Evolutionary conservation across 495 filamentous ascomycete species (phyloP), one percentile per base, ranked within the genome.

Genomic region (Mytilinidion resinicola): DNA sequence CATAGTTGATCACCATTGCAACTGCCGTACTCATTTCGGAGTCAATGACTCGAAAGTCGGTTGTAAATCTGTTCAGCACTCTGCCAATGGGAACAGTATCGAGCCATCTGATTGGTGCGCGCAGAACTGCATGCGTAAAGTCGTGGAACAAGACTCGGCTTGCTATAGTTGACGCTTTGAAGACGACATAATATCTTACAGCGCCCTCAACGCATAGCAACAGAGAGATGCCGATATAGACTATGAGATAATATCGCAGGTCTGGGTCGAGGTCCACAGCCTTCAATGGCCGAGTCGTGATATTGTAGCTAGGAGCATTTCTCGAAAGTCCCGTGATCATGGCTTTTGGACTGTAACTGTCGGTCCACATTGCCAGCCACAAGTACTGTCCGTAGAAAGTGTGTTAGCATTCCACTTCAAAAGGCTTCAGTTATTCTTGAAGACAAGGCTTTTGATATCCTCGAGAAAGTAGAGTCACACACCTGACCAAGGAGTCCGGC

Each of bases 61-160:
- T 78, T 0, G 87, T 88, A 56, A 92, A 91, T 6, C 89, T 78
- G 68, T 93, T 95, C 3, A 92, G 68, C 37, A 92, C 82, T 21
- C 88, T 81, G 1, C 89, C 89, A 0, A 88, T 72, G 0, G 89
- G 89, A 0, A 90, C 85, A 0, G 88, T 92, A 67, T 95, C 89
- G 10, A 92, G 74, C 86, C 88, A 95, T 47, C 85, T 75, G 9
- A 88, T 72, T 0, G 88, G 88, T 12, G 87, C 79, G 8, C 84
- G 82, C 0, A 93, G 76, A 14, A 95, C 78, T 3, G 78, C 75
- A 56, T 77, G 82, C 37, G 82, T 82, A 37, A 90, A 72, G 30
- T 78, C 74, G 11, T 82, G 77, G 57, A 90, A 91, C 3, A 91
- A 73, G 41, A 67, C 72, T 53, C 82, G 78, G 1, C 85, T 88